phyloP scores from a whole-genome alignment of 441 rosid genomes.

The Mallotus japonicus region DNA sequence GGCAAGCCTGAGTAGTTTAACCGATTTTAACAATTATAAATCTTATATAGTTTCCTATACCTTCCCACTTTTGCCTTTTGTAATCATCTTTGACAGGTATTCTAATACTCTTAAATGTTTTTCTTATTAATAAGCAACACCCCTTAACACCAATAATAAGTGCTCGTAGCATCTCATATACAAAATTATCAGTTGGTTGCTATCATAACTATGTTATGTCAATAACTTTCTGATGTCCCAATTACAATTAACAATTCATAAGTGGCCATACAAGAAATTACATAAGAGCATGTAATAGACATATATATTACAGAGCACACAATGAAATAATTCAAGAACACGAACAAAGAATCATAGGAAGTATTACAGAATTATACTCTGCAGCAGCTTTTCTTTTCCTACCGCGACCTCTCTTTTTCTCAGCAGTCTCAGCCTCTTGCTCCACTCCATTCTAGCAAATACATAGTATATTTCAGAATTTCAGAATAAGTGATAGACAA shows the following conservation, averaged over 20 bases:
- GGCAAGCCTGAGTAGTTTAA: not conserved
- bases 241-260: not conserved
- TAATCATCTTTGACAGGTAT: too few species aligned
- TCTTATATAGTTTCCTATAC: too few species aligned
- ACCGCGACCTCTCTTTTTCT: constrained; percentile 59
- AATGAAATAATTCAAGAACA: not conserved
- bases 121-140: too few species aligned
- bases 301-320: not conserved
- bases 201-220: too few species aligned
- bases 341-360: not conserved
- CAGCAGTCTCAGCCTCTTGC: constrained; percentile 39
- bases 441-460: constrained; percentile 57
- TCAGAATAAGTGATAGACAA: not conserved
- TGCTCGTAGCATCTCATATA: too few species aligned
- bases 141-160: too few species aligned
- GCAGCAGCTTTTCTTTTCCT: constrained; percentile 70
- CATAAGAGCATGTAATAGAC: not conserved
- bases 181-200: too few species aligned
- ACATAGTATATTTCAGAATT: constrained; percentile 13
- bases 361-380: constrained; percentile 58
- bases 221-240: too few species aligned
- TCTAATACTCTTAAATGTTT: too few species aligned
- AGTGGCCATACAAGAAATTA: not conserved
- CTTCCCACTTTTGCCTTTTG: too few species aligned
- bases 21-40: not conserved